Conservation (phyloP, 2,329 filamentous ascomycete genomes). For the Tolypocladium sp. region DNA sequence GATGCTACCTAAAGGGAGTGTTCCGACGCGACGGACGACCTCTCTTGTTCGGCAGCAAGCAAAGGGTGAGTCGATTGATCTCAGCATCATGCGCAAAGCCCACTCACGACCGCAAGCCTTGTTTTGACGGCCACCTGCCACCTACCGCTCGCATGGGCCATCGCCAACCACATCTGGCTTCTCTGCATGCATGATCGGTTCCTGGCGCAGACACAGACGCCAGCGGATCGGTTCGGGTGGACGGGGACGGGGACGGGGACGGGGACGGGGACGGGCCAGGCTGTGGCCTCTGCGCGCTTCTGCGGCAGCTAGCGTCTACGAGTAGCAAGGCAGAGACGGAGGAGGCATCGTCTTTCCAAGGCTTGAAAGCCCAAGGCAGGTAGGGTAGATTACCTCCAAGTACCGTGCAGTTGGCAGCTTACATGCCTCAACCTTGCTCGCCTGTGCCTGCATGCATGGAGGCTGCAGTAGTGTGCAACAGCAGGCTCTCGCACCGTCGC, state of each 20-base stretch:
- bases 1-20: background rate
- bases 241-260: background rate
- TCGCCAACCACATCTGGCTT: background rate
- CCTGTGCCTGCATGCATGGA: background rate
- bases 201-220: background rate
- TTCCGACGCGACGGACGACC: background rate
- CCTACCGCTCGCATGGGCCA: background rate
- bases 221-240: background rate
- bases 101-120: background rate
- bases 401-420: too few relatives aligned
- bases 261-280: background rate
- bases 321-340: background rate
- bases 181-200: slow-evolving; percentile 1
- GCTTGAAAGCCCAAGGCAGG: background rate
- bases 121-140: background rate
- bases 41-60: background rate
- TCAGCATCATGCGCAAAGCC: background rate
- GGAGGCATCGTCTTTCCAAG: background rate
- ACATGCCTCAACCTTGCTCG: background rate
- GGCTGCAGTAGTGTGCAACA: background rate
- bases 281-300: background rate
- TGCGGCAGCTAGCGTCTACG: background rate
- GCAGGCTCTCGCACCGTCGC: background rate
- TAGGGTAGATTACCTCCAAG: background rate
- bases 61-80: background rate